These are phyloP conservation scores for Encephalitozoon romaleae DNA, from an alignment of 371 early-diverging fungal genomes.

Conservation along the genomic window DNA sequence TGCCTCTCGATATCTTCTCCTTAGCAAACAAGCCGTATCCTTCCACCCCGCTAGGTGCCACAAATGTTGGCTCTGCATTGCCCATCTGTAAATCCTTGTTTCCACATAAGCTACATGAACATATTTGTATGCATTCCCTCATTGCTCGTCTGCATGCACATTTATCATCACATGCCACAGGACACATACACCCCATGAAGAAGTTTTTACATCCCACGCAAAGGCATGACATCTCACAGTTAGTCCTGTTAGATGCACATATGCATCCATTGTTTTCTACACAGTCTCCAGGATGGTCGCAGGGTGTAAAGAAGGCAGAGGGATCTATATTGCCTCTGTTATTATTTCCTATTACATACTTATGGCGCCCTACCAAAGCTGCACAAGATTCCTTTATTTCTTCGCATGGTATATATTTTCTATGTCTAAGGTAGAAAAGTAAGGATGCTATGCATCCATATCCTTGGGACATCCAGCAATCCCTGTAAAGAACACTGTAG, in stretches of 20 bases:
- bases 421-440: not conserved
- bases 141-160: constrained; percentile 26
- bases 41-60: not conserved
- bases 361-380: not conserved
- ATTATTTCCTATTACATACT: not conserved
- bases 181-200: constrained; percentile 9
- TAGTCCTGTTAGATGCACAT: constrained; percentile 29
- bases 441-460: not conserved
- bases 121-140: constrained; percentile 34
- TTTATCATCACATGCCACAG: not conserved
- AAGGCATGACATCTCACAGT: constrained; percentile 43
- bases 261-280: constrained; percentile 24
- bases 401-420: not conserved
- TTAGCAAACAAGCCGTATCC: constrained; percentile 71
- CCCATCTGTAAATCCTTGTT: constrained; percentile 6
- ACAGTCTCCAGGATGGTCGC: constrained; percentile 42
- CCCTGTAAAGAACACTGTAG: not conserved
- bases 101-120: constrained; percentile 16
- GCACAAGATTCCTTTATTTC: not conserved
- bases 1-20: constrained; percentile 63
- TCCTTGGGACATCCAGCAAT: not conserved
- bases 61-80: not conserved
- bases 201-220: constrained; percentile 38
- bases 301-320: constrained; percentile 19
- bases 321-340: not conserved